Percentiles rank a stretch among this genome's conserved stretches.
These are phyloP conservation scores for Backusella sp. DNA, from an alignment of 192 early-diverging fungal genomes.

Conservation along the genomic window DNA sequence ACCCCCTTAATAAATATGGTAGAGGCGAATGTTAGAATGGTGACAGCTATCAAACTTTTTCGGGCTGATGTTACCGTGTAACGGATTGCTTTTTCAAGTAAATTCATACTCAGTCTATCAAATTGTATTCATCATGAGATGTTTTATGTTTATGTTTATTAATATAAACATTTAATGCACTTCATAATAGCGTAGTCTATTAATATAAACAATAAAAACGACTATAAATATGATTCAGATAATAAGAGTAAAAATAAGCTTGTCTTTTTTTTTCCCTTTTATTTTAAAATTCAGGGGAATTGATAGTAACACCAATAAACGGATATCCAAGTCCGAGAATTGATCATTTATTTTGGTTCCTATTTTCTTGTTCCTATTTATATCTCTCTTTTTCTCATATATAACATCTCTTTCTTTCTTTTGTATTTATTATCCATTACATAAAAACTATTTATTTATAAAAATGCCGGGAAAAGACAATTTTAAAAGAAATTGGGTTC, in stretches of 20 bases:
- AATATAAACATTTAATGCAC: neutral
- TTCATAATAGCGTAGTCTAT: neutral
- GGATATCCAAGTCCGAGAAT: constrained; percentile 8
- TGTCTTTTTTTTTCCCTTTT: neutral
- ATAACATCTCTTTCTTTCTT: neutral
- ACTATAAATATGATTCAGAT: neutral
- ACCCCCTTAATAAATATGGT: neutral
- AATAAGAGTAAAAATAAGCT: neutral
- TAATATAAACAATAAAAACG: neutral
- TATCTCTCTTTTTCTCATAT: neutral
- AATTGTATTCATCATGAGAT: neutral
- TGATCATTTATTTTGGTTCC: neutral
- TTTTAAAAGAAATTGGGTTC: neutral
- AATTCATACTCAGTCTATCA: neutral
- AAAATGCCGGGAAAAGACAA: neutral
- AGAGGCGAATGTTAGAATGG: neutral
- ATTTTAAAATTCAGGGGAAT: neutral
- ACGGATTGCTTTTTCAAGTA: neutral
- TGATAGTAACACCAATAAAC: neutral
- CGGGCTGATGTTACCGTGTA: neutral
- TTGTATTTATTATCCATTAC: neutral
- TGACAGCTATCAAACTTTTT: constrained; percentile 1
- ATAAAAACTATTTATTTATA: neutral
- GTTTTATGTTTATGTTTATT: neutral
- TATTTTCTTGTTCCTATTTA: neutral